Evolutionary conservation across 192 early-diverging fungal species (phyloP).

Genomic region (Podila epicladia): DNA sequence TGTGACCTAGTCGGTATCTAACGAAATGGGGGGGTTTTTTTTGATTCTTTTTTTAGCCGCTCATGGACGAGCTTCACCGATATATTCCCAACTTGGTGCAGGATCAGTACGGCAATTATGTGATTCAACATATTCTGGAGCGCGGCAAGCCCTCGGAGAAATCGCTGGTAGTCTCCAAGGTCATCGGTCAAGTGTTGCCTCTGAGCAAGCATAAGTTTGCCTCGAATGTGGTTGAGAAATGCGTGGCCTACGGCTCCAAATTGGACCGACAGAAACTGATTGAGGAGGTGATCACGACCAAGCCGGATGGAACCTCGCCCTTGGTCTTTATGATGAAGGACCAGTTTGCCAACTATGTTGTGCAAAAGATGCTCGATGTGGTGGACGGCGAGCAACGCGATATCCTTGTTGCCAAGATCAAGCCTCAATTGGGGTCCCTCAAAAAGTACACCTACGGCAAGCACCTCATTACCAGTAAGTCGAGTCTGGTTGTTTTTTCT

Average conservation of each 20-base stretch:
- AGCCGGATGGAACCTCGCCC: slow-evolving; percentile 87
- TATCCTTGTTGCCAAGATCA: slow-evolving; percentile 89
- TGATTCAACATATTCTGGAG: slow-evolving; percentile 98
- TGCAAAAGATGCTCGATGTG: slow-evolving; percentile 99
- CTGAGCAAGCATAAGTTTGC: slow-evolving; percentile 99
- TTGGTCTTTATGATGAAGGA: slow-evolving; percentile 99
- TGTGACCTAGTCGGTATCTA: neutral
- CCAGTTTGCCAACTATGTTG: slow-evolving; percentile 99
- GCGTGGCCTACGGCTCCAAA: slow-evolving; percentile 92
- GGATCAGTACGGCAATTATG: slow-evolving; percentile 99
- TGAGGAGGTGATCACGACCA: slow-evolving; percentile 89
- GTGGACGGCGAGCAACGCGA: slow-evolving; percentile 93
- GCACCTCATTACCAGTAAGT: slow-evolving; percentile 85
- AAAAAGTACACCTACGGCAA: slow-evolving; percentile 99
- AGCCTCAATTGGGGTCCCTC: slow-evolving; percentile 89
- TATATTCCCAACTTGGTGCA: slow-evolving; percentile 93
- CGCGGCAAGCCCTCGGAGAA: slow-evolving; percentile 91
- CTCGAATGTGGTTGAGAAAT: slow-evolving; percentile 98
- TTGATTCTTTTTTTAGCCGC: slow-evolving; percentile 59
- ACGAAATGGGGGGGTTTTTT: neutral
- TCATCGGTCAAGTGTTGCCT: slow-evolving; percentile 90
- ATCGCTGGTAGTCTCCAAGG: slow-evolving; percentile 85
- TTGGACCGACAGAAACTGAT: slow-evolving; percentile 89
- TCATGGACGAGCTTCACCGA: slow-evolving; percentile 95
- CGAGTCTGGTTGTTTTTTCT: neutral